phyloP scores from a whole-genome alignment of 331 rosid genomes.

The Quercus lobata region DNA sequence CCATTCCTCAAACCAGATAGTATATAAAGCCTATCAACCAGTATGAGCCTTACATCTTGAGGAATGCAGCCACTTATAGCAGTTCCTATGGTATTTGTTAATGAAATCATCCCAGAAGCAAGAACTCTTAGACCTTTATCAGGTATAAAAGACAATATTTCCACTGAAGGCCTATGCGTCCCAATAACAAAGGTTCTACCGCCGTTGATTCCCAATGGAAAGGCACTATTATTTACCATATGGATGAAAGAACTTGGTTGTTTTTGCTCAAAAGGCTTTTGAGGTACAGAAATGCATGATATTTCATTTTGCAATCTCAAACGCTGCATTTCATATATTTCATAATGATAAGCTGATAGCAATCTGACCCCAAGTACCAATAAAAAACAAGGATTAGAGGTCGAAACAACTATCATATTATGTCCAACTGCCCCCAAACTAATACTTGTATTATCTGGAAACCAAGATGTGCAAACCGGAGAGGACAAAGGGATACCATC shows the following conservation, averaged over 20 bases:
- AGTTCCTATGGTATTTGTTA: slow-evolving; percentile 61
- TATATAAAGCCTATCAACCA: slow-evolving; percentile 67
- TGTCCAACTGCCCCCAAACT: slow-evolving; percentile 95
- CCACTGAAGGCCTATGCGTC: slow-evolving; percentile 90
- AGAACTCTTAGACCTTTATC: slow-evolving; percentile 50
- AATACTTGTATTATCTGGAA: slow-evolving; percentile 58
- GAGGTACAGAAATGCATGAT: slow-evolving; percentile 89
- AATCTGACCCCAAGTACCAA: slow-evolving; percentile 75
- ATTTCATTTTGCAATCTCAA: slow-evolving; percentile 71
- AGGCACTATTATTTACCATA: slow-evolving; percentile 37
- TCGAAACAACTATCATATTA: slow-evolving; percentile 79
- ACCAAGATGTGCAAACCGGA: slow-evolving; percentile 85
- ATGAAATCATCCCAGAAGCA: slow-evolving; percentile 73
- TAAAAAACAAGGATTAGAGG: slow-evolving; percentile 84
- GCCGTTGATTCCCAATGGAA: slow-evolving; percentile 44
- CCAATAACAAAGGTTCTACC: slow-evolving; percentile 72
- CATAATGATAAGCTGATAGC: slow-evolving; percentile 49
- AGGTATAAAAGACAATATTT: slow-evolving; percentile 51
- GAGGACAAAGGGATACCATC: slow-evolving; percentile 65
- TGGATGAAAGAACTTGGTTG: slow-evolving; percentile 25
- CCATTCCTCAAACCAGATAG: slow-evolving; percentile 95
- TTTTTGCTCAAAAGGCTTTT: slow-evolving; percentile 34
- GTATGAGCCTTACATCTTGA: slow-evolving; percentile 90
- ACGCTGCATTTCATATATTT: slow-evolving; percentile 79
- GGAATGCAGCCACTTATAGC: slow-evolving; percentile 87